Evolutionary conservation across 2,329 filamentous ascomycete species (phyloP), one percentile per base, ranked within the genome.

Genomic region (Aureobasidium subglaciale): DNA sequence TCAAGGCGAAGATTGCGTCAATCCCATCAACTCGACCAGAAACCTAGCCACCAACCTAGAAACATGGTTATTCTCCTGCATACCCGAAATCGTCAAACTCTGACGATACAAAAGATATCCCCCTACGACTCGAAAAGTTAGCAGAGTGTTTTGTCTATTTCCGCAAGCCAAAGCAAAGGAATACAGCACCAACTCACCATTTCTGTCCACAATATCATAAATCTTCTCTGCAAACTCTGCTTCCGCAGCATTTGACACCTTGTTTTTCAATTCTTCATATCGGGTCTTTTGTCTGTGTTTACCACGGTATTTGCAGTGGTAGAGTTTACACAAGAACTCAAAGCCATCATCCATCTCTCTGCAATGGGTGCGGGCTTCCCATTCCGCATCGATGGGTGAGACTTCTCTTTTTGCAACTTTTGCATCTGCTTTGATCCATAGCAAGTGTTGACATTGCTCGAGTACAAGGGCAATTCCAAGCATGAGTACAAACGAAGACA

Each of bases 391-490:
- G 61, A 63, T 35, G 65, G 65, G n/a, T 59, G 59, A 22, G 40
- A 50, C 56, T 22, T 65, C 63, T 20, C 68, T 65, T n/a, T 68
- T 70, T 13, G 56, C 54, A 0, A 68, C 63, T 32, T 69, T 67
- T 11, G 71, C 71, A 20, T 71, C 68, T 9, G 66, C 70, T 66
- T 73, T 64, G n/a, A 74, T 63, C 41, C 74, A 70, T 4, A 76
- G 66, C 0, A 72, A 74, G 58, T 72, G 72, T 56, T 78, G 75
- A 29, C 73, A 69, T 56, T 76, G 73, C 59, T 78, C 75, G 16
- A 74, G 66, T 3, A 72, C 73, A 71, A 77, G 76, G 24, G 70
- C 73, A 55, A 78, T 70, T 32, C 74, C 74, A 1, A 77, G 66
- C 37, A 76, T 71, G 24, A 72, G 68, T 49, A 73, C 68, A 58